phyloP scores from a whole-genome alignment of 768 basidiomycete genomes.

The Suillus variegatus region DNA sequence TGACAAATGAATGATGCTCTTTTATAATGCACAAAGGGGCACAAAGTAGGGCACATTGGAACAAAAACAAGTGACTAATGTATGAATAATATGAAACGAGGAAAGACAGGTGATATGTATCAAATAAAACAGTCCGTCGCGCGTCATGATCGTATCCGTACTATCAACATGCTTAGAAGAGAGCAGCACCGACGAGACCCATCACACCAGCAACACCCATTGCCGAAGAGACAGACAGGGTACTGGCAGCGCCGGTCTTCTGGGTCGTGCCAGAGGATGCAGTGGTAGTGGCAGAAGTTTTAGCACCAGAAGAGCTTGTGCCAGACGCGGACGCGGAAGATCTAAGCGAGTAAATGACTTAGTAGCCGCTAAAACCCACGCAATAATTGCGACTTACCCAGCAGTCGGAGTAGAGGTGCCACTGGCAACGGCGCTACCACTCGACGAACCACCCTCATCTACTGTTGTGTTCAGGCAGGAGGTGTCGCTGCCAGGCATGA shows the following conservation, averaged over 20 bases:
- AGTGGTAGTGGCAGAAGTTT: slow-evolving; percentile 12
- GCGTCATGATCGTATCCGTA: slow-evolving; percentile 11
- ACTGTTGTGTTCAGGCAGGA: slow-evolving; percentile 30
- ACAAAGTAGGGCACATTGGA: neutral
- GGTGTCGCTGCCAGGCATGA: slow-evolving; percentile 38
- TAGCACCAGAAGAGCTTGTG: slow-evolving; percentile 20
- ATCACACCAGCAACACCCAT: slow-evolving; percentile 51
- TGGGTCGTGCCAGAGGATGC: slow-evolving; percentile 24
- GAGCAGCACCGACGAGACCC: slow-evolving; percentile 50
- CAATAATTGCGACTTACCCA: neutral
- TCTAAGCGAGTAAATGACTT: slow-evolving; percentile 10
- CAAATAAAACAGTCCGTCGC: slow-evolving; percentile 20
- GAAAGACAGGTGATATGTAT: slow-evolving; percentile 19
- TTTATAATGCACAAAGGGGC: slow-evolving; percentile 1
- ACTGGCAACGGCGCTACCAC: slow-evolving; percentile 8
- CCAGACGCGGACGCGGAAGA: slow-evolving; percentile 18
- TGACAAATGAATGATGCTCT: neutral
- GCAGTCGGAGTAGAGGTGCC: slow-evolving; percentile 7
- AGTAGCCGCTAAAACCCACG: neutral
- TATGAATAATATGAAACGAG: slow-evolving; percentile 1
- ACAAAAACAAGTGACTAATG: neutral
- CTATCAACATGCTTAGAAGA: slow-evolving; percentile 38
- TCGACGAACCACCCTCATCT: slow-evolving; percentile 13
- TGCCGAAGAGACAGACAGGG: slow-evolving; percentile 29
- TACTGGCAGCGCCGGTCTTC: slow-evolving; percentile 33